These are phyloP conservation scores for Aureobasidium vineae DNA, from an alignment of 2,329 filamentous ascomycete genomes.

Conservation along the genomic window DNA sequence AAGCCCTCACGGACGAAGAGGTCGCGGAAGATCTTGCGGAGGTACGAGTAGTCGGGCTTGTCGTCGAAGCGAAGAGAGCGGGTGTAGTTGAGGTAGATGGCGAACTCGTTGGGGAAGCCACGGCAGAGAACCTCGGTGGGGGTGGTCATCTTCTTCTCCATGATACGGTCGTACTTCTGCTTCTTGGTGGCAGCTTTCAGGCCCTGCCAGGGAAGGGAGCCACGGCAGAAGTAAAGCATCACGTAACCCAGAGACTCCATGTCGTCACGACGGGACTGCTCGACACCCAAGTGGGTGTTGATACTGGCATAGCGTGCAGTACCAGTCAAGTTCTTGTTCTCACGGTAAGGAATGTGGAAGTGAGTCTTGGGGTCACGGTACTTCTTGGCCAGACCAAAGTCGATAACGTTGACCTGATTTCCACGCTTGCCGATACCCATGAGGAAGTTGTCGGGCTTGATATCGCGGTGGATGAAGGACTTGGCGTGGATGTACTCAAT, in stretches of 20 bases:
- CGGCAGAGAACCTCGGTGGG: conserved; percentile 98
- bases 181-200: conserved; percentile 99
- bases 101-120: conserved; percentile 98
- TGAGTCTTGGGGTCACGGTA: conserved; percentile 99
- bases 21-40: conserved; percentile 99
- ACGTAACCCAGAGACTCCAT: conserved; percentile 99
- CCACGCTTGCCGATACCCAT: conserved; percentile 99
- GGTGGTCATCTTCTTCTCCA: conserved; percentile 99
- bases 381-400: conserved; percentile 99
- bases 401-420: conserved; percentile 99
- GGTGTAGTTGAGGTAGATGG: conserved; percentile 99
- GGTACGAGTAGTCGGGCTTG: conserved; percentile 99
- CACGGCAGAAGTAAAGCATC: conserved; percentile 99
- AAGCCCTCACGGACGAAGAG: conserved; percentile 98
- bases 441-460: conserved; percentile 99
- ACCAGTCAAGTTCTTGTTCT: conserved; percentile 99
- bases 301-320: conserved; percentile 98
- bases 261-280: conserved; percentile 98
- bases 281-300: conserved; percentile 96
- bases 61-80: conserved; percentile 98
- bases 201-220: conserved; percentile 97
- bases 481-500: conserved; percentile 99
- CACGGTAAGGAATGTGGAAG: conserved; percentile 98
- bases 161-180: conserved; percentile 99
- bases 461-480: conserved; percentile 99